Evolutionary conservation across 2,329 filamentous ascomycete species (phyloP), one percentile per base, ranked within the genome.

Genomic region (Diaporthe humulicola): DNA sequence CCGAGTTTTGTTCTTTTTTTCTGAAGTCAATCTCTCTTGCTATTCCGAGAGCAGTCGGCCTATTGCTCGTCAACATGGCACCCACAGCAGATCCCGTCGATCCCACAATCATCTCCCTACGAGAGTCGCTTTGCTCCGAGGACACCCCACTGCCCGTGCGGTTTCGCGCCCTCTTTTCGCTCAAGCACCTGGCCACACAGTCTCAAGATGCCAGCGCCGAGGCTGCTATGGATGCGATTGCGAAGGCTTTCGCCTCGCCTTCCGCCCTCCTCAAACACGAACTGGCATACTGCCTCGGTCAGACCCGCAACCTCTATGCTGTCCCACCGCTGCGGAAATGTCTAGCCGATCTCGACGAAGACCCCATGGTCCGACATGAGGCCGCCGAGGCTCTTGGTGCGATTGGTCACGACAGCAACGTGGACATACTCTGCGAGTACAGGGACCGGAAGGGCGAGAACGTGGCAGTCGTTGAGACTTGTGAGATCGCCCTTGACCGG

Each of bases 191-290:
- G 76, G 96, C 97, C 64, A 92, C 90, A 74, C 90, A 92, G 77
- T 84, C 86, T 25, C 86, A 92, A 10, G 91, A 92, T 56, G 90
- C 93, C 25, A 91, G 93, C 78, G 82, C 85, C 42, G 84, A 87
- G 42, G 87, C 87, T 14, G 90, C 91, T 67, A 90, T 93, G 78
- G 89, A 92, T 73, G 96, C 97, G 56, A 99, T 99, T 79, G 95
- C 96, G 3, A 95, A 95, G 10, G 96, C 89, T 2, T 97, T 99
- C 79, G 81, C 87, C 0, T 98, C 96, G 4, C 92, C 94, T 0
- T 98, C 96, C 6, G 96, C 95, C 4, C 89, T 98, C 12, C 88
- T 98, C 61, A 98, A 98, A 87, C 97, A 99, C 84, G 97, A 99
- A 83, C 89, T 99, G 66, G 97, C 97, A 36, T 99, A 99, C 86